These are phyloP conservation scores for Lepidium sativum DNA, from an alignment of 345 rosid species.

Conservation along the genomic window DNA sequence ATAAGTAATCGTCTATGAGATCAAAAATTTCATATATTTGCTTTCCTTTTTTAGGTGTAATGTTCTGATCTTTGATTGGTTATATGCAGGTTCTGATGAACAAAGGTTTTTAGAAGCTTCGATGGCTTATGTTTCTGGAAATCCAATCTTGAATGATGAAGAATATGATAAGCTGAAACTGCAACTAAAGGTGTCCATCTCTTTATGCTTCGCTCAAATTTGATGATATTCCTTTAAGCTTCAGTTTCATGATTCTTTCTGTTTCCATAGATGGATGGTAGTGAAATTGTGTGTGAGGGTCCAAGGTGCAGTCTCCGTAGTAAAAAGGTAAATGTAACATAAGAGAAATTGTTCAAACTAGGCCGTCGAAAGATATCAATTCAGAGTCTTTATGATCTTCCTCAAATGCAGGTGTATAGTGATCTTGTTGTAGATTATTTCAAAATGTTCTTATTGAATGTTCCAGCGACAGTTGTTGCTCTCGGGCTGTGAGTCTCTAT, in stretches of 20 bases:
- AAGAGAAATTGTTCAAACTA: too few relatives aligned
- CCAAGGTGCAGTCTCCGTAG: too few relatives aligned
- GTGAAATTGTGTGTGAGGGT: too few relatives aligned
- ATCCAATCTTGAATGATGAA: constrained; percentile 58
- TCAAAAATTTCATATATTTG: neutral
- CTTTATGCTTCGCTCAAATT: neutral
- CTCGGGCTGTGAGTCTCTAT: constrained; percentile 31
- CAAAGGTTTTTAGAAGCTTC: constrained; percentile 93
- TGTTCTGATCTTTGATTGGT: neutral
- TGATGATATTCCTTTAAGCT: neutral
- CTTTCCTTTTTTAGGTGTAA: neutral
- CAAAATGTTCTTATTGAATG: constrained; percentile 81
- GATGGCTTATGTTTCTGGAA: constrained; percentile 85
- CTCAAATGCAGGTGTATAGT: constrained; percentile 61
- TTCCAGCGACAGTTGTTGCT: constrained; percentile 80
- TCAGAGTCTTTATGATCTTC: neutral
- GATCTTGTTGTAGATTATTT: constrained; percentile 84
- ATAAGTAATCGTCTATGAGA: constrained; percentile 39
- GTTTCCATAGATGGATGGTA: too few relatives aligned
- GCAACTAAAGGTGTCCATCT: constrained; percentile 51
- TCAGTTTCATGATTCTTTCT: neutral
- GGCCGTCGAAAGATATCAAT: neutral
- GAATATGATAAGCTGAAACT: constrained; percentile 65
- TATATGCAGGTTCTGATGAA: constrained; percentile 61
- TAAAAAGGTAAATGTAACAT: too few relatives aligned